Evolutionary conservation across 2,329 filamentous ascomycete genomes (phyloP), one percentile per base, ranked within the genome.

Genomic region (Coniella vitis): DNA sequence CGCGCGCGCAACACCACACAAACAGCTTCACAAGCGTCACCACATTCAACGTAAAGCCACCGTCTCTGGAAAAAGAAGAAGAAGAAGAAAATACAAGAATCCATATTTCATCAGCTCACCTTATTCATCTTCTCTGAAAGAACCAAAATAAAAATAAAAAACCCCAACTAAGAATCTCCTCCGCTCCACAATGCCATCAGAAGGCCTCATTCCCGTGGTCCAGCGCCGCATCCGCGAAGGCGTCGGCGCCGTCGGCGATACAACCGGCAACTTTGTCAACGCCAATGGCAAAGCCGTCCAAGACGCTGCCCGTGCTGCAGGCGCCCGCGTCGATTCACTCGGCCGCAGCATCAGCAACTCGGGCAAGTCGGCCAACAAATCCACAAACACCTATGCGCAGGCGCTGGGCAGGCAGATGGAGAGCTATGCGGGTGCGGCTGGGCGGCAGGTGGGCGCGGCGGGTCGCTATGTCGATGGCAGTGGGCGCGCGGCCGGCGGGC

Each of bases 241-340:
- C 17, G 29, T 53, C 36, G 51, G 51, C 12, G 16, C 21, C 2
- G 51, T 31, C 3, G 51, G 51, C 36, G 51, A 53, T 47, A 37
- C 51, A 10, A 32, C 49, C 4, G 51, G 51, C n/a, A 53, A 53
- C 22, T 47, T 45, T n/a, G 44, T 51, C 43, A 45, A 39, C 39
- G 32, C 39, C 22, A 53, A 53, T 37, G 51, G 51, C n/a, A 45
- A 47, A 22, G 48, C 48, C n/a, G 42, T 51, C 25, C 51, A 53
- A 29, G 17, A 29, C 40, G 29, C 44, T 1, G 51, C 51, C n/a
- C 45, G 25, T 2, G 25, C 44, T 4, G 51, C 51, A 9, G 51
- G 47, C 13, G 31, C 29, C 8, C 36, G 51, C 19, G 41, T 42
- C 36, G 48, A 53, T 40, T 39, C 47, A 9, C 38, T 53, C 4